A percentile compares a stretch with the other conserved stretches of the same genome.
Conservation (phyloP, 441 rosid species). For the Rhodomyrtus psidioides region DNA sequence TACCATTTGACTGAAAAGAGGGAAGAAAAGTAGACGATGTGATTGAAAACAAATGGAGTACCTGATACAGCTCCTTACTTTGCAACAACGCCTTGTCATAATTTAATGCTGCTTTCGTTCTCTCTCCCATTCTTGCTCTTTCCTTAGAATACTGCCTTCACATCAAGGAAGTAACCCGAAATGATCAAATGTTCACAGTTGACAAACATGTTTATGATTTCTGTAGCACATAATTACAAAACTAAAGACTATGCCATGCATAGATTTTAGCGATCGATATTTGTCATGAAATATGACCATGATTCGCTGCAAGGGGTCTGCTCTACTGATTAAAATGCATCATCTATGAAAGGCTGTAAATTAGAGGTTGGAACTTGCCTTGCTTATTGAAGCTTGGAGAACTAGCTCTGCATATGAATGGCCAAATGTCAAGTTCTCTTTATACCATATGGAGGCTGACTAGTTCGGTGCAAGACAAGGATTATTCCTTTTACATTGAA, state of each 20-base stretch:
- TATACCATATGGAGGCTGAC: background rate
- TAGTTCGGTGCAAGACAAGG: background rate
- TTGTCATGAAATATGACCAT: background rate
- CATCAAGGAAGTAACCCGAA: background rate
- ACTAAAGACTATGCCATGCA: background rate
- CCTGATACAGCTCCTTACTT: slow-evolving; percentile 15
- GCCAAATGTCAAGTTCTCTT: background rate
- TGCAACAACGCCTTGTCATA: slow-evolving; percentile 19
- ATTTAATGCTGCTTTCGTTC: background rate
- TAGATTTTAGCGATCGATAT: background rate
- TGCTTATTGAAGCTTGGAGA: background rate
- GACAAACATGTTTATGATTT: background rate
- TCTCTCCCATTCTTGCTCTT: background rate
- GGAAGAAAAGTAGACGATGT: background rate
- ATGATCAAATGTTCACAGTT: background rate
- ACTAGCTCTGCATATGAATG: background rate
- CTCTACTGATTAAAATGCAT: background rate
- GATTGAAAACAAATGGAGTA: background rate
- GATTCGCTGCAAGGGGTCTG: background rate
- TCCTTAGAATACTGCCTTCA: background rate
- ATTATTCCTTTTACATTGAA: background rate
- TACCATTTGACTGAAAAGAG: background rate
- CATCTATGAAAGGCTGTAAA: background rate
- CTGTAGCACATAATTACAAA: background rate
- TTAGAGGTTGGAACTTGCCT: background rate